Percentiles rank a stretch among this genome's conserved stretches.
Conservation (phyloP, 805 yeast species). For the Vanderwaltozyma yarrowii region DNA sequence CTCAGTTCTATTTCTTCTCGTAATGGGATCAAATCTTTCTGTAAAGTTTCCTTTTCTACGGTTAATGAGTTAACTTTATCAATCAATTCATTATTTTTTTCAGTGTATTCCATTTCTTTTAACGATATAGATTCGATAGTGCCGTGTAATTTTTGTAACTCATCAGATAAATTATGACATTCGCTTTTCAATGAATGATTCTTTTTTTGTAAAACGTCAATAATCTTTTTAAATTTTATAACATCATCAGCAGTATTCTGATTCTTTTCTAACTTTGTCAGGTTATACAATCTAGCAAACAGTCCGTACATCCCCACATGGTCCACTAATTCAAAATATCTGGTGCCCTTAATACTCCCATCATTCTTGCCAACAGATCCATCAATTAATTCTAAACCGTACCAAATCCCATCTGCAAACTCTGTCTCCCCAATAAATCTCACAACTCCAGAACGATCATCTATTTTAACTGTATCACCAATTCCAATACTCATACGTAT, state of each 20-base stretch:
- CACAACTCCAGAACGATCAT: constrained; percentile 41
- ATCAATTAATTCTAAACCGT: constrained; percentile 54
- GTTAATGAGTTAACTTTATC: constrained; percentile 12
- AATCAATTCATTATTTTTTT: neutral
- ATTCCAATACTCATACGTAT: constrained; percentile 5
- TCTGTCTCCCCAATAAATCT: constrained; percentile 43
- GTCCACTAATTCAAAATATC: constrained; percentile 42
- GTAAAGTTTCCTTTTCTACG: constrained; percentile 38
- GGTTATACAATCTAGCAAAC: neutral
- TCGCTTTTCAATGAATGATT: constrained; percentile 10
- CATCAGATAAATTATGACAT: no score
- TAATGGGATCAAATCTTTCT: constrained; percentile 27
- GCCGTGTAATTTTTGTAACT: neutral
- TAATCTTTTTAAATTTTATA: constrained; percentile 26
- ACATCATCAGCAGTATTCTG: no score
- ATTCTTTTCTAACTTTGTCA: neutral
- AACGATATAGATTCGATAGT: constrained; percentile 16
- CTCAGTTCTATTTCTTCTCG: constrained; percentile 24
- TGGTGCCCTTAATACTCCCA: constrained; percentile 54
- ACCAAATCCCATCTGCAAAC: constrained; percentile 63
- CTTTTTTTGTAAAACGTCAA: constrained; percentile 39
- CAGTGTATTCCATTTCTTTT: neutral
- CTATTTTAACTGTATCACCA: constrained; percentile 29
- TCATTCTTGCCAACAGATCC: constrained; percentile 73
- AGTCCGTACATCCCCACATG: neutral